Evolutionary conservation across 495 filamentous ascomycete genomes (phyloP).

Genomic region (Penicillium crystallinum): DNA sequence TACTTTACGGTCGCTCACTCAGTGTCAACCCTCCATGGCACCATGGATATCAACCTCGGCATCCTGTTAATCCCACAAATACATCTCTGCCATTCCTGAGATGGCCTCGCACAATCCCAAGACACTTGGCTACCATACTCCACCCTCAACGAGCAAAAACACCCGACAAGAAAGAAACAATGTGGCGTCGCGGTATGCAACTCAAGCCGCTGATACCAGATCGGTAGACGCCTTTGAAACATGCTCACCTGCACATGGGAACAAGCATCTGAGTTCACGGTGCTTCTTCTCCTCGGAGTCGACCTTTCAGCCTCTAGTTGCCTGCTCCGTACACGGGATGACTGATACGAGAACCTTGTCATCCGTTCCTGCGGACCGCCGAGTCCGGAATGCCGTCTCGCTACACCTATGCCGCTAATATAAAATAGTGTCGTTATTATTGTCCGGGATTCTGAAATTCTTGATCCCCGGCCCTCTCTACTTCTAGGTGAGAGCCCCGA

Average conservation of each 20-base stretch:
- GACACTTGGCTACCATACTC: not conserved
- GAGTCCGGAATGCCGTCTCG: not conserved
- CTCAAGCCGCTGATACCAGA: not conserved
- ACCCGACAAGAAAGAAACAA: not conserved
- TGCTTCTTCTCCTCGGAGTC: not conserved
- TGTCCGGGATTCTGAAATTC: not conserved
- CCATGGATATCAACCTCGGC: not conserved
- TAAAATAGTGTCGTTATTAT: not conserved
- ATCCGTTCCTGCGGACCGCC: not conserved
- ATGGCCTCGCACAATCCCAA: not conserved
- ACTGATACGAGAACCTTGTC: not conserved
- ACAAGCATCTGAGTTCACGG: not conserved
- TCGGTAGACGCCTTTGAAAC: not conserved
- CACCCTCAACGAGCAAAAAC: not conserved
- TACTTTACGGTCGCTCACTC: no score
- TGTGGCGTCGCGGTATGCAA: not conserved
- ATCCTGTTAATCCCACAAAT: not conserved
- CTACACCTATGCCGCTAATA: conserved; percentile 2
- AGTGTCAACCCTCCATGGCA: no score
- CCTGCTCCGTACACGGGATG: not conserved
- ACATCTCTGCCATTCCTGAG: not conserved
- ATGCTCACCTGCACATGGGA: not conserved
- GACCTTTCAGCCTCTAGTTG: conserved; percentile 1
- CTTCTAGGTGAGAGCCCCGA: not conserved
- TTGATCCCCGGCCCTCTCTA: not conserved